Conservation (phyloP, 768 basidiomycete species). For the Boletus huronensis region DNA sequence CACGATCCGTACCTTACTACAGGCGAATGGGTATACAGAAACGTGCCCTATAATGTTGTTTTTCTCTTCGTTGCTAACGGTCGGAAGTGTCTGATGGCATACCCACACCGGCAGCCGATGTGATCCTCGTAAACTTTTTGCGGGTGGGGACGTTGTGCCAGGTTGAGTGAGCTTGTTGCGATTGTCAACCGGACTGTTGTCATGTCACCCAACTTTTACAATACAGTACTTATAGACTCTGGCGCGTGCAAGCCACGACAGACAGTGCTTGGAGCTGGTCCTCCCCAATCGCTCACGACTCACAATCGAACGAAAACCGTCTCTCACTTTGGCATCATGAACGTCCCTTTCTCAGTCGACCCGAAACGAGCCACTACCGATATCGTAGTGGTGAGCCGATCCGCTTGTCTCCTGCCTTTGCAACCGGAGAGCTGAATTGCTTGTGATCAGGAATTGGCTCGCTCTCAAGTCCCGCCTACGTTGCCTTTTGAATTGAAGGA, state of each 20-base stretch:
- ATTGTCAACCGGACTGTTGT: slow-evolving; percentile 16
- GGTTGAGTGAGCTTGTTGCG: background rate
- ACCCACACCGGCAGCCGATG: background rate
- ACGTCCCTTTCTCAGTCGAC: slow-evolving; percentile 5
- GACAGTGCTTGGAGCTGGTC: slow-evolving; percentile 19
- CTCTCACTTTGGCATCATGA: slow-evolving; percentile 11
- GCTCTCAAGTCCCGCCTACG: slow-evolving; percentile 26
- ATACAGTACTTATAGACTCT: background rate
- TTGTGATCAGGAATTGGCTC: slow-evolving; percentile 33
- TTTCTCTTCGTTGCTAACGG: background rate
- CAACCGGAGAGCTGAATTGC: background rate
- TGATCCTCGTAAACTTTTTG: background rate
- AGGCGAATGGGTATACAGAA: no score
- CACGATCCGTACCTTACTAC: no score
- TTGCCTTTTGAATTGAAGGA: slow-evolving; percentile 38
- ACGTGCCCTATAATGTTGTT: no score
- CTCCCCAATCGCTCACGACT: slow-evolving; percentile 2
- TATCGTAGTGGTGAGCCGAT: slow-evolving; percentile 25
- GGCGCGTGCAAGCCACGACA: background rate
- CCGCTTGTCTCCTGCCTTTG: background rate
- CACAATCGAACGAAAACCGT: background rate
- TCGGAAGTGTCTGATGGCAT: background rate
- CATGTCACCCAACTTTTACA: slow-evolving; percentile 17
- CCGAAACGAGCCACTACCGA: slow-evolving; percentile 16
- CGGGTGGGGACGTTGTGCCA: background rate